A percentile compares a stretch with the other conserved stretches of the same genome.
Evolutionary conservation across 1,284 basidiomycete genomes (phyloP).

Genomic region (Microbotryum silenes-acaulis): DNA sequence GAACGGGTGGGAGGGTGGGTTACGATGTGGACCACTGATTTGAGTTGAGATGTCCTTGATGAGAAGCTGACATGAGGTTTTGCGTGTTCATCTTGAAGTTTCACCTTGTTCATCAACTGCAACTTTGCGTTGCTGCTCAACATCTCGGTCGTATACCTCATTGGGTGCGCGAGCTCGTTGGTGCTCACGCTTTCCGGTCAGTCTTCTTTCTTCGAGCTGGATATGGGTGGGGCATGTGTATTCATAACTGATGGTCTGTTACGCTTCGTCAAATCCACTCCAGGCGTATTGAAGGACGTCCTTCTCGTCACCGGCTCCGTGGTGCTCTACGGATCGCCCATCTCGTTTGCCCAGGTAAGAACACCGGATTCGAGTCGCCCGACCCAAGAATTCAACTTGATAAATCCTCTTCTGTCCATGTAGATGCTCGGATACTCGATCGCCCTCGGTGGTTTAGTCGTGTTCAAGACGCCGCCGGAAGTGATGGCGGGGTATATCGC

Average conservation of each 20-base stretch:
- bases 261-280: constrained; percentile 11
- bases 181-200: constrained; percentile 43
- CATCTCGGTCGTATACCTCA: constrained; percentile 43
- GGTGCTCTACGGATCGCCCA: constrained; percentile 42
- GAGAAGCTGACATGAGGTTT: no score
- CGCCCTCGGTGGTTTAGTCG: constrained; percentile 17
- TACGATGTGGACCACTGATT: no score
- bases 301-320: constrained; percentile 45
- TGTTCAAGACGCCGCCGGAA: constrained; percentile 26
- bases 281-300: constrained; percentile 43
- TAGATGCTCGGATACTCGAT: constrained; percentile 37
- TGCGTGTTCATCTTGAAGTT: neutral
- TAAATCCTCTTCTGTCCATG: neutral
- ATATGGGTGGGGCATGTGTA: neutral
- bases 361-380: neutral
- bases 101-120: constrained; percentile 45
- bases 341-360: constrained; percentile 35
- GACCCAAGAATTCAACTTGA: neutral
- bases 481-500: constrained; percentile 20
- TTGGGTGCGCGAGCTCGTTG: constrained; percentile 43
- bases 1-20: constrained; percentile 39
- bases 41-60: no score
- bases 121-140: constrained; percentile 46
- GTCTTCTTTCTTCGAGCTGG: neutral
- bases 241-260: neutral